Evolutionary conservation across 208 protist genomes (phyloP), one percentile per base, ranked within the genome.

Genomic region (Kentomonas sorsogonicus): DNA sequence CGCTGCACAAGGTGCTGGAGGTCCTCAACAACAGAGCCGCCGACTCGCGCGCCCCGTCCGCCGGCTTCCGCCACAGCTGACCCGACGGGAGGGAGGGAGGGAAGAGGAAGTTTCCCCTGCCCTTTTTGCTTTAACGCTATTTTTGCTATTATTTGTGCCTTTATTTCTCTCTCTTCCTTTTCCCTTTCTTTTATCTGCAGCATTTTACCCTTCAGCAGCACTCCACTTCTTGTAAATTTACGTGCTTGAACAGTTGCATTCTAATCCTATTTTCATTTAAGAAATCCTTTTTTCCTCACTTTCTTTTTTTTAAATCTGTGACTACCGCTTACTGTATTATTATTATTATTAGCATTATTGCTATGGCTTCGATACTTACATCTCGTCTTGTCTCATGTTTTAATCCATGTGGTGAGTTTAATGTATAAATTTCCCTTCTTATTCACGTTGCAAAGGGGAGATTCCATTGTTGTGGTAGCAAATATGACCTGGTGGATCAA

Each of bases 1-100:
- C 62, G n/a, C 60, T 56, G 31, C 60, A 67, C 53, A 27, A 22
- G 1, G 60, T 18, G 38, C 18, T 18, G 3, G 15, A 22, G 38
- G 13, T 22, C 15, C 38, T 43, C 15, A 43, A 43, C 15, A n/a
- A 43, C n/a, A n/a, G n/a, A n/a, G 38, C 38, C 38, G 3, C 38
- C 13, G 18, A n/a, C 3, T 18, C 38, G 13, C 38, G 38, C 3
- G 33, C 7, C 33, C 5, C 33, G 11, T 11, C 5, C 33, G 33
- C 11, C 33, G 33, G 33, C 11, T 36, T 36, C 33, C 11, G 5
- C 33, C 33, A 36, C 7, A 36, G 5, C 7, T 36, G 11, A 36
- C 5, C 11, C 33, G 5, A 36, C 7, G 5, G 33, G 5, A 36
- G 33, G 33, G 7, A 45, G 5, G 40, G 16, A 16, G 40, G 10